Evolutionary conservation across 352 stramenopile species (phyloP).

Genomic region (Phytophthora pisi): DNA sequence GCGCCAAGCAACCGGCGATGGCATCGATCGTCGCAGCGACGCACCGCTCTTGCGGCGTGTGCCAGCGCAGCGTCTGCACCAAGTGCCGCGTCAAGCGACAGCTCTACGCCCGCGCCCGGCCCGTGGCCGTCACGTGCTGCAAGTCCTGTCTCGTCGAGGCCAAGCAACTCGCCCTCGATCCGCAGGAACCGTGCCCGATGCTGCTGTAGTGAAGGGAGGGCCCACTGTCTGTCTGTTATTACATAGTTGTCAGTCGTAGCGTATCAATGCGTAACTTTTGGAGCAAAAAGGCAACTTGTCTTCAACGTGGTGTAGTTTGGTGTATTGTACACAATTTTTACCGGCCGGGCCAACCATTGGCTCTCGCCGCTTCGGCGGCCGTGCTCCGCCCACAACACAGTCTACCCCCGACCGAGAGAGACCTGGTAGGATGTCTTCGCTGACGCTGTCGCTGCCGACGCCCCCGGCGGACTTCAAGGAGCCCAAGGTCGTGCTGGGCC

Average conservation of each 20-base stretch:
- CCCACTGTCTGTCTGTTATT: too few relatives aligned
- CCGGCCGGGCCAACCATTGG: neutral
- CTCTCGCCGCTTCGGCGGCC: neutral
- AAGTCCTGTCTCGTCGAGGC: slow-evolving; percentile 54
- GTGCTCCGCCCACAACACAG: too few relatives aligned
- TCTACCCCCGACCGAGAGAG: neutral
- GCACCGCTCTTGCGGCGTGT: slow-evolving; percentile 48
- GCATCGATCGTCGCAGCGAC: slow-evolving; percentile 27
- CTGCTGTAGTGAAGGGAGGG: too few relatives aligned
- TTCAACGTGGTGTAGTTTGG: neutral
- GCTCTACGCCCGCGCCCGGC: slow-evolving; percentile 40
- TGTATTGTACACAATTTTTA: neutral
- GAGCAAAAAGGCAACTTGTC: neutral
- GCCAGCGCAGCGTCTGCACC: slow-evolving; percentile 42
- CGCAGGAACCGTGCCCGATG: slow-evolving; percentile 51
- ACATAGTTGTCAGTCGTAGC: too few relatives aligned
- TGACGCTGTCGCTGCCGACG: slow-evolving; percentile 67
- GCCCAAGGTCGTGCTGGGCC: slow-evolving; percentile 54
- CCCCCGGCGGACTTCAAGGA: slow-evolving; percentile 60
- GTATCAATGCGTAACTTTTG: neutral
- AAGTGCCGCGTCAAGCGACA: slow-evolving; percentile 57
- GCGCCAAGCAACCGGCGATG: slow-evolving; percentile 31
- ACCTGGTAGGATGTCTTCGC: slow-evolving; percentile 32
- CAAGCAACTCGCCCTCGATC: slow-evolving; percentile 47
- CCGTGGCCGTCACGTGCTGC: slow-evolving; percentile 52